Conservation (phyloP, 495 filamentous ascomycete genomes). For the Umbilicaria muhlenbergii region DNA sequence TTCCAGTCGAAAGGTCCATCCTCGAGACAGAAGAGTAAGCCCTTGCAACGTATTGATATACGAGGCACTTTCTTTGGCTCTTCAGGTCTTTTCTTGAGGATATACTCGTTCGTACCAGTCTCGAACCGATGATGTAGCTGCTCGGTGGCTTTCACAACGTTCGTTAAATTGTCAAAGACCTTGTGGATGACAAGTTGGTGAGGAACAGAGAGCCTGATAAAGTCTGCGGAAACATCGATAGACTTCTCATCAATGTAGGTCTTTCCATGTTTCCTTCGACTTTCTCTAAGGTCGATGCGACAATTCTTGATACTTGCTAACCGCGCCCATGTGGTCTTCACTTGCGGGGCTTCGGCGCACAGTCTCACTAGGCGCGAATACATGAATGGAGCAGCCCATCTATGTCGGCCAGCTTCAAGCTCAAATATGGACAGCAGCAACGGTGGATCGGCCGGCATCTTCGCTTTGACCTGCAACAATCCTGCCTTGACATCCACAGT, state of each 20-base stretch:
- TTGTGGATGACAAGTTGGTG: conserved; percentile 85
- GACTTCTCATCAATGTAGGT: conserved; percentile 57
- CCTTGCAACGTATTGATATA: conserved; percentile 65
- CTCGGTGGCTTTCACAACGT: conserved; percentile 69
- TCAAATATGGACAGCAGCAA: conserved; percentile 81
- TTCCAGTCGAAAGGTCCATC: conserved; percentile 98
- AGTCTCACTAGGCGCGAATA: conserved; percentile 61
- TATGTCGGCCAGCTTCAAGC: conserved; percentile 65
- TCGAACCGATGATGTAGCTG: conserved; percentile 85
- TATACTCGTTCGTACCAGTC: conserved; percentile 73
- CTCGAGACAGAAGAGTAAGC: conserved; percentile 77
- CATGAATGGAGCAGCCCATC: conserved; percentile 69
- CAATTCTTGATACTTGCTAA: conserved; percentile 68
- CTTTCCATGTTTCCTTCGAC: conserved; percentile 46
- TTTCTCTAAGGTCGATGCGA: conserved; percentile 64
- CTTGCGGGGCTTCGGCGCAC: conserved; percentile 71
- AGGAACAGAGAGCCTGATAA: conserved; percentile 79
- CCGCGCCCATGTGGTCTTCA: conserved; percentile 70
- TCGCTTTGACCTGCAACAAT: conserved; percentile 75
- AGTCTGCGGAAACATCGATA: conserved; percentile 71
- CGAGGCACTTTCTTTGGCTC: conserved; percentile 73
- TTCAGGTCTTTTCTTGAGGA: conserved; percentile 67
- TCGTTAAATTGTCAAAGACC: conserved; percentile 83
- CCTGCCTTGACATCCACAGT: conserved; percentile 64
- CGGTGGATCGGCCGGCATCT: conserved; percentile 70